Percentiles rank a stretch among this genome's conserved stretches.
Evolutionary conservation across 1,284 basidiomycete species (phyloP).

Genomic region (Fistulinella staudtii): DNA sequence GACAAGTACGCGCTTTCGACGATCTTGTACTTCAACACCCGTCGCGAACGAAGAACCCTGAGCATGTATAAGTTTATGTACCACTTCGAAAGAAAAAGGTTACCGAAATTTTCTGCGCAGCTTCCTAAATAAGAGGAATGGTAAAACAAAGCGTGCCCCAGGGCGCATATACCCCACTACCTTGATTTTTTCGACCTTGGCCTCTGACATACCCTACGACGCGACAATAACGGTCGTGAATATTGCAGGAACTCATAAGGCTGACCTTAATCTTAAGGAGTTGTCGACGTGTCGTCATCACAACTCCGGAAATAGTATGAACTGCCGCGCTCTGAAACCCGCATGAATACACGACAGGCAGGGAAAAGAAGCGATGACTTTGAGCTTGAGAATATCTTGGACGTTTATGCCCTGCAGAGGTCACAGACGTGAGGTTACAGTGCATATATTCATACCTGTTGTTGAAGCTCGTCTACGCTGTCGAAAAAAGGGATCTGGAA

Average conservation of each 20-base stretch:
- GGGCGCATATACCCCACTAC: constrained; percentile 38
- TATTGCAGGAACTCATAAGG: constrained; percentile 11
- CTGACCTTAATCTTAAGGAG: constrained; percentile 87
- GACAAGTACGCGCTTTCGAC: constrained; percentile 70
- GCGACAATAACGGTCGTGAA: constrained; percentile 7
- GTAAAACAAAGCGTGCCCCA: constrained; percentile 3
- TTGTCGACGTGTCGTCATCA: constrained; percentile 83
- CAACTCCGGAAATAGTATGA: constrained; percentile 76
- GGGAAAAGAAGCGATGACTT: constrained; percentile 43
- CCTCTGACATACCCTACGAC: constrained; percentile 74
- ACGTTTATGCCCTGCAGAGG: constrained; percentile 81
- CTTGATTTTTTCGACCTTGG: constrained; percentile 96
- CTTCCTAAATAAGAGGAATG: constrained; percentile 54
- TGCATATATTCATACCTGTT: constrained; percentile 56
- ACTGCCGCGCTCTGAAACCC: constrained; percentile 60
- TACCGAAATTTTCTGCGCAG: constrained; percentile 80
- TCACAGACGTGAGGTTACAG: constrained; percentile 1
- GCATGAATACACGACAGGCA: constrained; percentile 1
- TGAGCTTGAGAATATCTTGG: constrained; percentile 90
- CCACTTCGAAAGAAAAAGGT: not conserved
- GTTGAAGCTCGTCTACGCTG: constrained; percentile 83
- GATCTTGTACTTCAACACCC: constrained; percentile 84
- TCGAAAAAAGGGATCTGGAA: constrained; percentile 61
- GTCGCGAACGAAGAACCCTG: constrained; percentile 87
- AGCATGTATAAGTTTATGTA: constrained; percentile 2